Evolutionary conservation across 768 basidiomycete species (phyloP), one percentile per base, ranked within the genome.

Genomic region (Collybia nuda): DNA sequence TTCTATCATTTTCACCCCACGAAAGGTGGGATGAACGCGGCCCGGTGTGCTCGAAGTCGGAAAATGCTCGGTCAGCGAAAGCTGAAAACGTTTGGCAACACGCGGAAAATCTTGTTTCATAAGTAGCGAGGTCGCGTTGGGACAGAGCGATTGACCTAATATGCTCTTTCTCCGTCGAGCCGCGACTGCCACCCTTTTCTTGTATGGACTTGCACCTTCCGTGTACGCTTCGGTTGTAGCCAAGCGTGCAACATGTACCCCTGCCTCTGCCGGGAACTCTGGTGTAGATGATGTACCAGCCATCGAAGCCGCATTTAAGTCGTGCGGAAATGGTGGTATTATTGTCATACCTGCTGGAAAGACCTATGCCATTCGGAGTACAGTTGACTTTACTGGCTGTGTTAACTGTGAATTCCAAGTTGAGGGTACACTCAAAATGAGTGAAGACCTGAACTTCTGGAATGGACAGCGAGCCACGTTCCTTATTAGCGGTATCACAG

Each of bases 301-400:
- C 44, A 67, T 67, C 17, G 50, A 58, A 40, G 60, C 59, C 6
- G 65, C 65, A 23, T 58, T 68, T 42, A 54, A 64, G 45, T 58
- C 63, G 26, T 68, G 66, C 37, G 67, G 67, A 1, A 64, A 64
- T 26, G 64, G 63, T 8, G 66, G 67, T 6, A 61, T 63, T 28
- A 67, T 67, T 19, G 58, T 66, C 26, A 60, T 68, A 32, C 61
- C 66, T 19, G 64, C 61, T 14, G 62, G 64, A 6, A 54, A 47
- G 15, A 57, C 55, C 1, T 67, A 61, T 29, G 53, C 59, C 26
- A 57, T 68, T 26, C 62, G 63, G 5, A 61, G 60, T 38, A 61
- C 63, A 4, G 53, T 68, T 5, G 56, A 57, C 15, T 66, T 67
- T 26, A 51, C 63, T 43, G 65, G 67, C 17, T 68, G 67, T 54